Evolutionary conservation across 1,139 yeast species (phyloP).

Genomic region (Hyphopichia khmerensis): DNA sequence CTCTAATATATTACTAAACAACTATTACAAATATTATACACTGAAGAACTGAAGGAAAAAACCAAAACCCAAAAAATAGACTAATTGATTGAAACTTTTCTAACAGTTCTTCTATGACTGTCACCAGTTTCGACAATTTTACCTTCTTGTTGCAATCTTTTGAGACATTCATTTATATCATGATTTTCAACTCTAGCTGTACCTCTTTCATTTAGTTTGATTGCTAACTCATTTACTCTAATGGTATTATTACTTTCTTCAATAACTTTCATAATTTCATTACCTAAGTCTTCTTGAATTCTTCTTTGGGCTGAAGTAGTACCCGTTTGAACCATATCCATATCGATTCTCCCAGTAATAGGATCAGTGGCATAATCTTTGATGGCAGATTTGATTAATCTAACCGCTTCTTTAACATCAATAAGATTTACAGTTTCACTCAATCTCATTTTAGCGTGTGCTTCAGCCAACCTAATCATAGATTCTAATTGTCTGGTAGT

Average conservation of each 20-base stretch:
- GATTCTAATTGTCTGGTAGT: conserved; percentile 96
- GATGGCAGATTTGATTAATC: conserved; percentile 88
- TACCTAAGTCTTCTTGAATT: conserved; percentile 69
- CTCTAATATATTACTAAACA: background rate
- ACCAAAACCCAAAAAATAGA: background rate
- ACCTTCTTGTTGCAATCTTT: conserved; percentile 75
- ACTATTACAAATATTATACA: conserved; percentile 5
- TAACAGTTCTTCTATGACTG: conserved; percentile 65
- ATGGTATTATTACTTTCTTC: conserved; percentile 46
- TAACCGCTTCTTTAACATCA: conserved; percentile 93
- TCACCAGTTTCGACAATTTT: conserved; percentile 71
- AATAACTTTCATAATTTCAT: conserved; percentile 53
- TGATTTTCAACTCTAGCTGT: conserved; percentile 66
- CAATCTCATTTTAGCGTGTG: conserved; percentile 95
- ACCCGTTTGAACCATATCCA: conserved; percentile 97
- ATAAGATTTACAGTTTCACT: conserved; percentile 65
- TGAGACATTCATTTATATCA: conserved; percentile 68
- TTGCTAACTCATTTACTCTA: conserved; percentile 60
- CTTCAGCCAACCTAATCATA: conserved; percentile 92
- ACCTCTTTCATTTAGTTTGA: conserved; percentile 67
- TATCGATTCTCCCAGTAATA: conserved; percentile 91
- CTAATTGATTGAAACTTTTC: conserved; percentile 37
- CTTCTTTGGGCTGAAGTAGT: conserved; percentile 86
- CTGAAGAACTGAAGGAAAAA: conserved; percentile 5
- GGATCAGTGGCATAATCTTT: conserved; percentile 99